Conservation (phyloP, 1,284 basidiomycete genomes). For the Cutaneotrichosporon spelunceum region DNA sequence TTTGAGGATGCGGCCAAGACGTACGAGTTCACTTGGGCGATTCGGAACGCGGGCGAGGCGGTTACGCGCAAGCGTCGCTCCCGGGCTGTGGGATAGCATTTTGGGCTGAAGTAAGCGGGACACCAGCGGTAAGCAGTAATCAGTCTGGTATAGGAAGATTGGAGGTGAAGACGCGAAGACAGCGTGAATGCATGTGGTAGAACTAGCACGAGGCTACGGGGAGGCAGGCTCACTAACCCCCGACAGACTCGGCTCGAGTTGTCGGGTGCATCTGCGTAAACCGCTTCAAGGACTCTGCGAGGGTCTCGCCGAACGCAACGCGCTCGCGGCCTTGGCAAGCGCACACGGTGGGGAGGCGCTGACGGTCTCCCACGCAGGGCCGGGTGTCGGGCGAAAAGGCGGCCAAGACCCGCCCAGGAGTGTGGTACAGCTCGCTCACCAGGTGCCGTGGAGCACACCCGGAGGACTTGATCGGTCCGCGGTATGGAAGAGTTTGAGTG, state of each 20-base stretch:
- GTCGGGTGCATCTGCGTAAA: too few relatives aligned
- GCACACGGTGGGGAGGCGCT: not conserved
- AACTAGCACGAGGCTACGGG: not conserved
- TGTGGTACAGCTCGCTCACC: not conserved
- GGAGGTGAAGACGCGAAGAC: not conserved
- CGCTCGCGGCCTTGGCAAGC: not conserved
- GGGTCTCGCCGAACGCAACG: not conserved
- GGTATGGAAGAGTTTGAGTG: not conserved
- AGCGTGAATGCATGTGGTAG: not conserved
- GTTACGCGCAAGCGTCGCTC: constrained; percentile 23
- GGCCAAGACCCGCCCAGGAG: not conserved
- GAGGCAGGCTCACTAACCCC: not conserved
- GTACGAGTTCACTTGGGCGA: constrained; percentile 60
- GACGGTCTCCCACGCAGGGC: not conserved
- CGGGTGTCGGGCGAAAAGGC: not conserved
- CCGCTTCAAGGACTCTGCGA: not conserved
- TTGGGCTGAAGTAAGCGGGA: not conserved
- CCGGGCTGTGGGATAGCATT: not conserved
- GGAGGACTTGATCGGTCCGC: too few relatives aligned
- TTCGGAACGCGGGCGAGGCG: constrained; percentile 36
- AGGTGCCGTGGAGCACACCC: not conserved
- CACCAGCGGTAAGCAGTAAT: not conserved
- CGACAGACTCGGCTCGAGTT: too few relatives aligned
- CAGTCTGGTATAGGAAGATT: not conserved
- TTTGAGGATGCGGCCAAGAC: constrained; percentile 74